Evolutionary conservation across 2,329 filamentous ascomycete species (phyloP).

Genomic region (Clonostachys chloroleuca): DNA sequence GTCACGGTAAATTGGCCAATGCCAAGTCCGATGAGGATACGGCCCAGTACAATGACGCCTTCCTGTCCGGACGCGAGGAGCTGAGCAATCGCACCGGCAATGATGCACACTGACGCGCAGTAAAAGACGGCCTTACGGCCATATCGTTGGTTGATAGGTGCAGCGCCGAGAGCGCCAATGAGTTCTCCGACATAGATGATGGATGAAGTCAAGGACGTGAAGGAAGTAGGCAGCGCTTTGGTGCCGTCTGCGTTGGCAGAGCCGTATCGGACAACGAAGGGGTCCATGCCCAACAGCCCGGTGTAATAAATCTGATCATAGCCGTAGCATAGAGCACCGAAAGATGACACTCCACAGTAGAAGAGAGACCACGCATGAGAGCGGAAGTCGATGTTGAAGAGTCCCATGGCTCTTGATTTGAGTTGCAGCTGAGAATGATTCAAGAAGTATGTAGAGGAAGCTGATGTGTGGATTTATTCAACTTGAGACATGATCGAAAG

Average conservation of each 20-base stretch:
- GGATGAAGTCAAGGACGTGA: slow-evolving; percentile 20
- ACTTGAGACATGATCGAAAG: too few relatives aligned
- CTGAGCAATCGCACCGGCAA: slow-evolving; percentile 9
- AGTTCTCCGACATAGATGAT: slow-evolving; percentile 28
- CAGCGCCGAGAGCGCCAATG: slow-evolving; percentile 19
- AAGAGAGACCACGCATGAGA: slow-evolving; percentile 14
- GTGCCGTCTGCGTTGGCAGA: slow-evolving; percentile 5
- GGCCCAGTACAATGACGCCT: slow-evolving; percentile 8
- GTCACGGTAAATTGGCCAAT: slow-evolving; percentile 12
- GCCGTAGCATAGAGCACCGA: slow-evolving; percentile 7
- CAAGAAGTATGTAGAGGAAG: too few relatives aligned
- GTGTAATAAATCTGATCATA: slow-evolving; percentile 12
- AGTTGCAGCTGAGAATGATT: too few relatives aligned
- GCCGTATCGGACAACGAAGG: slow-evolving; percentile 13
- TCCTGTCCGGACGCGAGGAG: slow-evolving; percentile 3
- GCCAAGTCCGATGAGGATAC: slow-evolving; percentile 9
- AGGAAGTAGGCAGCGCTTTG: slow-evolving; percentile 9
- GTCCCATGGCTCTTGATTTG: too few relatives aligned
- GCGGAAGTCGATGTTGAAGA: not conserved
- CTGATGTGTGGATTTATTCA: too few relatives aligned
- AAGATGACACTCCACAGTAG: slow-evolving; percentile 17
- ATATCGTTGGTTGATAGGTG: slow-evolving; percentile 22
- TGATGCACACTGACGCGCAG: slow-evolving; percentile 18
- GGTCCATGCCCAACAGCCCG: slow-evolving; percentile 12
- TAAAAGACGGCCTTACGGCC: slow-evolving; percentile 22